Conservation (phyloP, 2,329 filamentous ascomycete species). For the Aspergillus spinulosporus region DNA sequence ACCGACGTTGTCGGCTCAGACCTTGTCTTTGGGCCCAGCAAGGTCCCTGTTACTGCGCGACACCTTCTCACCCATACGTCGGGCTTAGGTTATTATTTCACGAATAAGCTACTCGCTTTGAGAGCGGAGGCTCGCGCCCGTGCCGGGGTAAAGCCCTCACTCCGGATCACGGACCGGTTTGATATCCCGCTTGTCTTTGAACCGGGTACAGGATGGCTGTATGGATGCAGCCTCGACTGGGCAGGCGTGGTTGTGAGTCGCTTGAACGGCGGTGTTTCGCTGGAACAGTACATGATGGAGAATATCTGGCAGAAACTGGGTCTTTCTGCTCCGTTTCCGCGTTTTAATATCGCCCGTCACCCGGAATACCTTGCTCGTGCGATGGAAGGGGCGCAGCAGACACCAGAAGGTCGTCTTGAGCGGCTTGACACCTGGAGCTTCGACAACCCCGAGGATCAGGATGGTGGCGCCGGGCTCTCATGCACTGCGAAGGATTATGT, state of each 20-base stretch:
- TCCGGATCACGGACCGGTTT: background rate
- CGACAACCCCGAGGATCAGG: conserved; percentile 6
- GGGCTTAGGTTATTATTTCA: conserved; percentile 8
- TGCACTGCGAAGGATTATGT: conserved; percentile 2
- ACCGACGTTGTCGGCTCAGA: conserved; percentile 48
- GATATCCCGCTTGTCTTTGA: conserved; percentile 10
- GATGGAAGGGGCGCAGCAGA: background rate
- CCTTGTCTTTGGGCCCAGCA: background rate
- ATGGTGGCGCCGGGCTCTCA: conserved; percentile 1
- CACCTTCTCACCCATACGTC: conserved; percentile 11
- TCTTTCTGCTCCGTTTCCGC: background rate
- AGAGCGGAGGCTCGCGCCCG: background rate
- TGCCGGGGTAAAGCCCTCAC: background rate
- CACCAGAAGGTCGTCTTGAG: background rate
- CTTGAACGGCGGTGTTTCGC: background rate
- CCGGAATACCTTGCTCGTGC: background rate
- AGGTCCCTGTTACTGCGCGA: background rate
- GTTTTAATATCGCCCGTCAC: conserved; percentile 5
- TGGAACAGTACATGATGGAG: conserved; percentile 10
- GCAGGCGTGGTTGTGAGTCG: conserved; percentile 9
- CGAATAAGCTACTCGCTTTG: background rate
- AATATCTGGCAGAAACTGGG: conserved; percentile 7
- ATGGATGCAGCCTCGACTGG: conserved; percentile 13
- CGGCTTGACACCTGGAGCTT: background rate
- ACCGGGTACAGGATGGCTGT: conserved; percentile 8